Evolutionary conservation across 2,329 filamentous ascomycete species (phyloP).

Genomic region (Geoglossum cookeanum): DNA sequence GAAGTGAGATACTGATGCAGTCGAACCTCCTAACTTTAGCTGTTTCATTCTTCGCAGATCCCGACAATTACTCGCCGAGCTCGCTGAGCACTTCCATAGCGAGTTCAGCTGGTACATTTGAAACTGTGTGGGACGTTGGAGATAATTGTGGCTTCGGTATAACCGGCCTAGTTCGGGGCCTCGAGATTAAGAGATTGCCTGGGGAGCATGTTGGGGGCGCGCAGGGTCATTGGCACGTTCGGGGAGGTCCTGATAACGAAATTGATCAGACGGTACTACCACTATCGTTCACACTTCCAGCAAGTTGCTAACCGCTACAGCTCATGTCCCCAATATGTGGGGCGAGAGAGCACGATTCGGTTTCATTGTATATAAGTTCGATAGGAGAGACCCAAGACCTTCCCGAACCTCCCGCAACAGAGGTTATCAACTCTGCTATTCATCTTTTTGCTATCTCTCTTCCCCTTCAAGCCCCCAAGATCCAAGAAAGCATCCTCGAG

Average conservation of each 20-base stretch:
- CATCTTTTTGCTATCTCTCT: constrained; percentile 83
- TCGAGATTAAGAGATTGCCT: constrained; percentile 49
- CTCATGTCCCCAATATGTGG: constrained; percentile 56
- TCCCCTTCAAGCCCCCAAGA: constrained; percentile 70
- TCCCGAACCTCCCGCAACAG: constrained; percentile 71
- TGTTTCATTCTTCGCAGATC: constrained; percentile 81
- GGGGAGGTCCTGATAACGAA: constrained; percentile 40
- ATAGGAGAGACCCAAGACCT: constrained; percentile 27
- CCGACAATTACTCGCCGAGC: constrained; percentile 68
- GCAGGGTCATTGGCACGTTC: constrained; percentile 30
- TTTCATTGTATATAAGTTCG: constrained; percentile 50
- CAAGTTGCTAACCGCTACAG: constrained; percentile 6
- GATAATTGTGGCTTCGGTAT: constrained; percentile 94
- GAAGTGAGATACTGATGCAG: constrained; percentile 70
- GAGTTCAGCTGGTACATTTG: constrained; percentile 72
- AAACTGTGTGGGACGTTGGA: constrained; percentile 83
- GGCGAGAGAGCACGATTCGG: constrained; percentile 76
- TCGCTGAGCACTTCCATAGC: constrained; percentile 83
- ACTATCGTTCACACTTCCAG: not conserved
- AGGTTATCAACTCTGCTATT: constrained; percentile 87
- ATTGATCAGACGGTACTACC: constrained; percentile 34
- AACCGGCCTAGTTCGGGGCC: constrained; percentile 63
- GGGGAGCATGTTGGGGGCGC: constrained; percentile 31
- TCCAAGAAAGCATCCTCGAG: constrained; percentile 90
- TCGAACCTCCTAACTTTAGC: constrained; percentile 81